Conservation (phyloP, 2,329 filamentous ascomycete species). For the Sporothrix brasiliensis region DNA sequence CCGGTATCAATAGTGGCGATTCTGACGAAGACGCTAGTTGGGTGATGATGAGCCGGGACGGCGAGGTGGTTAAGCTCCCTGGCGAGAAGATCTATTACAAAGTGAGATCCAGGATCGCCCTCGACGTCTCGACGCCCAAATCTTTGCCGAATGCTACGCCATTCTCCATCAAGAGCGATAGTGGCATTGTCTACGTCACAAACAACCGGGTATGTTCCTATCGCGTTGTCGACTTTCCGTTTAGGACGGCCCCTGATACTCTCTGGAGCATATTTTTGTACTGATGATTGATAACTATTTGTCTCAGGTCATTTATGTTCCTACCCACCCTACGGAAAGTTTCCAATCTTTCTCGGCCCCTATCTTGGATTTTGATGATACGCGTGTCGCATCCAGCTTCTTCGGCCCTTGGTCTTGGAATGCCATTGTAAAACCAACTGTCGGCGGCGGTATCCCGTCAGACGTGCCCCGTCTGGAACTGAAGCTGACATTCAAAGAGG, state of each 20-base stretch:
- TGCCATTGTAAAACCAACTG: slow-evolving; percentile 75
- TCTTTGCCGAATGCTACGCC: slow-evolving; percentile 64
- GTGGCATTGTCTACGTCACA: slow-evolving; percentile 77
- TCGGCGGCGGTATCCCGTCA: slow-evolving; percentile 79
- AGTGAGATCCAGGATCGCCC: slow-evolving; percentile 75
- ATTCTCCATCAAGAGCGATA: slow-evolving; percentile 71
- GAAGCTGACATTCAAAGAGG: slow-evolving; percentile 89
- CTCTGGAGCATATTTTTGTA: neutral
- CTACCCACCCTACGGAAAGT: slow-evolving; percentile 65
- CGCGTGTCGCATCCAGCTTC: slow-evolving; percentile 83
- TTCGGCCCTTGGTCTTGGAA: slow-evolving; percentile 93
- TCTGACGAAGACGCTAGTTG: slow-evolving; percentile 66
- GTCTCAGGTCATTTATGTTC: slow-evolving; percentile 80
- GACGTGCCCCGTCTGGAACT: slow-evolving; percentile 74
- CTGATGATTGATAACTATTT: neutral
- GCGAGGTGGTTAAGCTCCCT: slow-evolving; percentile 79
- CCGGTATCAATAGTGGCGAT: slow-evolving; percentile 48
- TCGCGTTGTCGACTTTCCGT: neutral
- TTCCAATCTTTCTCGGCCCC: slow-evolving; percentile 89
- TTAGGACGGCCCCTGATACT: neutral
- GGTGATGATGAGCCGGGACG: slow-evolving; percentile 83
- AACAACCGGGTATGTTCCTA: slow-evolving; percentile 71
- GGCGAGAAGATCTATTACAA: slow-evolving; percentile 81
- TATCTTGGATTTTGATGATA: slow-evolving; percentile 84
- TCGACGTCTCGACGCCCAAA: slow-evolving; percentile 72